phyloP scores from a whole-genome alignment of 148 eudicot genomes.

The Rhododendron williamsianum region DNA sequence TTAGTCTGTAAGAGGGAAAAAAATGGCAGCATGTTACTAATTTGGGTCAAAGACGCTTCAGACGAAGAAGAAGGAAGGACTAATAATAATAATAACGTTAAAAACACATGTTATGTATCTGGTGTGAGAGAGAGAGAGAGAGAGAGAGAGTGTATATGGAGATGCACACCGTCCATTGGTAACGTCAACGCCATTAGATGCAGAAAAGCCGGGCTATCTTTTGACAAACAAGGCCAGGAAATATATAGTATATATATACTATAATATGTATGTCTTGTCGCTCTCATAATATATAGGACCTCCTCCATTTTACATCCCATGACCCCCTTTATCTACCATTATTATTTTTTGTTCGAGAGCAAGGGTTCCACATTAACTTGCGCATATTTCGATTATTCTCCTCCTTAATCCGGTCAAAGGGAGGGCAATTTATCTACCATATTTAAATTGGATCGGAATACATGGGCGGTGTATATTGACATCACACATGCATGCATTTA shows the following conservation, averaged over 20 bases:
- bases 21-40: conserved; percentile 4
- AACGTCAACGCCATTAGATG: conserved; percentile 2
- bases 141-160: neutral
- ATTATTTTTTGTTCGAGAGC: too few relatives aligned
- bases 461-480: too few relatives aligned
- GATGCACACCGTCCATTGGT: neutral
- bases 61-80: neutral
- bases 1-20: neutral
- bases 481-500: neutral
- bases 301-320: neutral
- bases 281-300: neutral
- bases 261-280: neutral
- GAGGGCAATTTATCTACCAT: too few relatives aligned
- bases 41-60: conserved; percentile 40
- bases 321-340: neutral
- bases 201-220: neutral
- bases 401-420: too few relatives aligned
- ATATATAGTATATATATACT: neutral
- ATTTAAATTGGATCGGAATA: too few relatives aligned
- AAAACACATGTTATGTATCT: neutral
- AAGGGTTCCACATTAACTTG: too few relatives aligned
- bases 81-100: neutral
- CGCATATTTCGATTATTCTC: too few relatives aligned
- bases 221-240: neutral
- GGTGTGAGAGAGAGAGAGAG: neutral